Base-by-base conservation (phyloP, 495 filamentous ascomycete species). In the Apodospora peruviana region DNA sequence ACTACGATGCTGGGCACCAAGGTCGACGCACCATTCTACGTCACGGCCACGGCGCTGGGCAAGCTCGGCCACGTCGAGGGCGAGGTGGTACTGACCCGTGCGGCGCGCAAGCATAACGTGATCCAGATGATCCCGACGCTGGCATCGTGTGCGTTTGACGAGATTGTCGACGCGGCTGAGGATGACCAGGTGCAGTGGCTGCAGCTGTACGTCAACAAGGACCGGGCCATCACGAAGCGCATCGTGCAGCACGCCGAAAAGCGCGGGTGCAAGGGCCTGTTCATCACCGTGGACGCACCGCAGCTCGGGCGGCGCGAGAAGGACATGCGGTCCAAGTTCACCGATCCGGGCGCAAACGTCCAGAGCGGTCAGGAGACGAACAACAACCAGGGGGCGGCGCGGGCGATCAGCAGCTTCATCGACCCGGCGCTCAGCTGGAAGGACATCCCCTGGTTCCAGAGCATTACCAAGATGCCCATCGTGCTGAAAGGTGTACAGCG, bases 251-350 rank as follows among this genome's bases (percentile, higher is more conserved):
- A 96, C 66, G 94, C 94, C 55, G 94, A 97, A 67, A 75, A 74
- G 58, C 84, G 91, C 47, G 94, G 93, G 22, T 96, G 91, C 75
- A 95, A 91, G 70, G 93, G 86, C 5, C 79, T 99, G 7, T 97
- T 97, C 76, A 96, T 99, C 70, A 99, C 93, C 4, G 93, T 99
- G 37, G 93, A 99, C 60, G 93, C 93, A 29, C 94, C 93, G 2
- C 93, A 97, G 62, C 81, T 97, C 11, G 94, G 93, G 17, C 84
- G 94, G 12, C 79, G 93, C 43, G 93, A 99, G 69, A 97, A 97
- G 72, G 80, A 84, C 56, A 96, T 97, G 91, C 86, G 93, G 23
- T 81, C 80, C 29, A 97, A 96, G 62, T 98, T 96, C 68, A 81
- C 79, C 24, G 94, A 95, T 50, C 73, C 76, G 8, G 93, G 91